Conservation (phyloP, 1,284 basidiomycete genomes). For the Inonotus hispidus region DNA sequence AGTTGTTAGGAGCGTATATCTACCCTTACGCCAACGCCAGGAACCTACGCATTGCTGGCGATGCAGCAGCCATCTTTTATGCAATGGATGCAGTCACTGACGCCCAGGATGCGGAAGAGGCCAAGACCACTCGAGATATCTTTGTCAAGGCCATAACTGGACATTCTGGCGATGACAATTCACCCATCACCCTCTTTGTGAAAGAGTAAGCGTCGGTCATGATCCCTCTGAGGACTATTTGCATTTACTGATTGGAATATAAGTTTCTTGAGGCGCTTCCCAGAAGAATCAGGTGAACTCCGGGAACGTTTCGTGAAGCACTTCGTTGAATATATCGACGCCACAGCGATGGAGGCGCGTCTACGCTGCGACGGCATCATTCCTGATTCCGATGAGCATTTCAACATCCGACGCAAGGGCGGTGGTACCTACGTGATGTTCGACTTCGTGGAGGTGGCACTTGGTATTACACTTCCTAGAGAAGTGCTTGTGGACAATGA, state of each 20-base stretch:
- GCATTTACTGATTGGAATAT: neutral
- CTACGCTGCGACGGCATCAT: constrained; percentile 30
- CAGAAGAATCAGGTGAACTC: neutral
- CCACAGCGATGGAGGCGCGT: constrained; percentile 32
- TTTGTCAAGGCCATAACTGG: constrained; percentile 49
- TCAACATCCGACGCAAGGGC: constrained; percentile 35
- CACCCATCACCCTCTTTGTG: constrained; percentile 30
- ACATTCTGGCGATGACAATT: constrained; percentile 42
- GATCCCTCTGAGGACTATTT: too few relatives aligned
- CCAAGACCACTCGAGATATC: constrained; percentile 34
- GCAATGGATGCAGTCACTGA: constrained; percentile 67
- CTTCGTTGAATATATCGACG: constrained; percentile 32
- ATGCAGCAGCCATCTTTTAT: constrained; percentile 62
- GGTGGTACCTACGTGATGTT: constrained; percentile 36
- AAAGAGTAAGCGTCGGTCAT: neutral
- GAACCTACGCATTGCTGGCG: constrained; percentile 52
- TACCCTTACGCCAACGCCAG: constrained; percentile 56
- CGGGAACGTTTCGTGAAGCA: constrained; percentile 31
- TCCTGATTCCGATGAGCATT: constrained; percentile 29
- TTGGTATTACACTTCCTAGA: constrained; percentile 38
- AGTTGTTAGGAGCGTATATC: constrained; percentile 55
- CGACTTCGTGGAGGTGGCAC: constrained; percentile 33
- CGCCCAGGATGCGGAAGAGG: constrained; percentile 53
- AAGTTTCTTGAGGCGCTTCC: constrained; percentile 9
- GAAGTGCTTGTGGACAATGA: constrained; percentile 31